phyloP scores from a whole-genome alignment of 2,329 filamentous ascomycete genomes.

The Penicillium sp. region DNA sequence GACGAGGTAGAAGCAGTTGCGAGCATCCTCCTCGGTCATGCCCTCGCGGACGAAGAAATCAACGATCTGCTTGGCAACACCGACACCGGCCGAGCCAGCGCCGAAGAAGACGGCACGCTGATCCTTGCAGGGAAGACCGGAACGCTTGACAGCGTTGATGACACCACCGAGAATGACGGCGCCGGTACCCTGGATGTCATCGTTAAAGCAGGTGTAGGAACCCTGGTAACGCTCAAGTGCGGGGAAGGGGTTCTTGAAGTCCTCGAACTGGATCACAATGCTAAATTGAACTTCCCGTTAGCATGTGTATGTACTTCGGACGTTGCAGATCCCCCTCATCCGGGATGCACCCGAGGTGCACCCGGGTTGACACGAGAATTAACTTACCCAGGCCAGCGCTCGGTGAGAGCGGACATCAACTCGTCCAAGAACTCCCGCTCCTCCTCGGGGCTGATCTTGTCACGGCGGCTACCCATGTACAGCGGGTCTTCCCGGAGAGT shows the following conservation, averaged over 20 bases:
- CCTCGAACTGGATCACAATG: constrained; percentile 87
- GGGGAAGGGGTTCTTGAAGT: constrained; percentile 96
- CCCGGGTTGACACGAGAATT: constrained; percentile 12
- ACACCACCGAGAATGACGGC: constrained; percentile 86
- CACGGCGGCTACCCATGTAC: constrained; percentile 83
- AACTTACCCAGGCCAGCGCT: constrained; percentile 64
- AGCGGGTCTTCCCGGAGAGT: constrained; percentile 69
- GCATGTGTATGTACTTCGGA: constrained; percentile 3
- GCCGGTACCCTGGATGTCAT: constrained; percentile 96
- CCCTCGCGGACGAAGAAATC: constrained; percentile 95
- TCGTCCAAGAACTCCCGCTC: constrained; percentile 94
- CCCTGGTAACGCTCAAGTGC: constrained; percentile 86
- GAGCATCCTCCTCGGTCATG: constrained; percentile 78
- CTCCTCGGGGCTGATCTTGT: constrained; percentile 70
- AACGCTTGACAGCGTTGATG: constrained; percentile 73
- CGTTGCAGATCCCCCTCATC: constrained; percentile 2
- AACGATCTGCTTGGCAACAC: constrained; percentile 95
- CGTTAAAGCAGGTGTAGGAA: constrained; percentile 93
- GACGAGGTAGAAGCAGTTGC: constrained; percentile 92
- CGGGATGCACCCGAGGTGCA: background rate
- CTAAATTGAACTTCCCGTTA: constrained; percentile 35
- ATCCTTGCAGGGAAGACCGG: constrained; percentile 77
- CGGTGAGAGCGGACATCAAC: constrained; percentile 86
- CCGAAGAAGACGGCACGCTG: constrained; percentile 96
- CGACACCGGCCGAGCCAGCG: constrained; percentile 89